Base-by-base conservation (phyloP, 257 asterid species). In the Solanum bukasovii region DNA sequence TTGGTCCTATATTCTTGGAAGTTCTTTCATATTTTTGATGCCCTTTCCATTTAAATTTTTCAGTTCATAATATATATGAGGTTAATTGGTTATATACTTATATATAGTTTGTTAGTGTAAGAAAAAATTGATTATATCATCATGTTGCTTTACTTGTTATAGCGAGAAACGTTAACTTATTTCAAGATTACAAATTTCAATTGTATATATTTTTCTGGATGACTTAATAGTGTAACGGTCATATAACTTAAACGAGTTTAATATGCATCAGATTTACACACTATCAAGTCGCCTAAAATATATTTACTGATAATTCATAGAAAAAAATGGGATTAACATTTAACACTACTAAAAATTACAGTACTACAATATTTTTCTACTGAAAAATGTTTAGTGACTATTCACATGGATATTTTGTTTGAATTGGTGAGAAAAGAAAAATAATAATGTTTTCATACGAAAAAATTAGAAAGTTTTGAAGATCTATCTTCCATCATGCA, bases 1-100 rank as follows among this genome's bases (percentile, higher is more conserved):
- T 63, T 90, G 94, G 91, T 89, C 90, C 83, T 87, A 27, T 87
- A 78, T 67, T 63, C 31, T 92, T 94, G 98, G 96, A 94, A 90
- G 70, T 88, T 92, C 90, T 93, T 90, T 83, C 83, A 14, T n/a
- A 73, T 83, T 92, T 82, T 70, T 90, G 91, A 94, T 94, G 40
- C 95, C 88, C 23, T 77, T 68, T 82, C 56, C 29, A 16, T 82
- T 82, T 3, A 18, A 44, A 27, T 0, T 4, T 20, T 88, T 86
- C 87, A 88, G 92, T 90, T 88, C 90, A 88, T 90, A 27, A 40
- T 42, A 65, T 65, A n/a, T 25, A 70, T 31, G 1, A 27, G 35
- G 33, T 67, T 27, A 67, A 67, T 23, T 61, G 29, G 70, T 61
- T 61, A 20, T 7, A 18, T 56, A 56, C 33, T 25, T n/a, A 65